A percentile compares a stretch with the other conserved stretches of the same genome.
Conservation (phyloP, 495 filamentous ascomycete species). For the Penicillium desertorum region DNA sequence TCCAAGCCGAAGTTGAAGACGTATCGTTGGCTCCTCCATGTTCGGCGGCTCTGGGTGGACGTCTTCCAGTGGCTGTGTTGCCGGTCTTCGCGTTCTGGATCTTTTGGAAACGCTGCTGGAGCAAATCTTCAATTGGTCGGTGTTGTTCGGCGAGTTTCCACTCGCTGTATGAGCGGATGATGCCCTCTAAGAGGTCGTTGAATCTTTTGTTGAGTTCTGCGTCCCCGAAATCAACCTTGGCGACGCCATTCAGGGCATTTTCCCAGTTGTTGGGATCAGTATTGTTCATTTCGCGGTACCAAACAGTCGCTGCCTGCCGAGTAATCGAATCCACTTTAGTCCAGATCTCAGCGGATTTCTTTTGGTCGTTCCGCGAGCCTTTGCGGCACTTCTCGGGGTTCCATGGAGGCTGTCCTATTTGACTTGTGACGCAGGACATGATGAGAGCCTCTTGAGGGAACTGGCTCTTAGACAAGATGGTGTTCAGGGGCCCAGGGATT, state of each 20-base stretch:
- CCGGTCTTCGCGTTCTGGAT: background rate
- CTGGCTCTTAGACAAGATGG: slow-evolving; percentile 42
- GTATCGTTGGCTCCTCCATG: background rate
- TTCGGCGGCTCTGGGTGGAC: background rate
- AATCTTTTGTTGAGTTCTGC: background rate
- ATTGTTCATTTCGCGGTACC: background rate
- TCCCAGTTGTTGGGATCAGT: background rate
- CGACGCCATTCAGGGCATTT: background rate
- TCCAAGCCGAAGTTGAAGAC: background rate
- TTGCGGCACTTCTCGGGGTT: slow-evolving; percentile 2
- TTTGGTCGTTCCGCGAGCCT: background rate
- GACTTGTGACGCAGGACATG: slow-evolving; percentile 44
- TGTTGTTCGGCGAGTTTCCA: background rate
- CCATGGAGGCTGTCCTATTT: slow-evolving; percentile 14
- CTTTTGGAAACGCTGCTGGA: background rate
- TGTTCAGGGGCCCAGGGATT: slow-evolving; percentile 32
- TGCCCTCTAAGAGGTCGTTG: background rate
- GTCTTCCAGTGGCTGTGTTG: background rate
- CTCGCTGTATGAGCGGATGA: background rate
- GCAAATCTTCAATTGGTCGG: background rate
- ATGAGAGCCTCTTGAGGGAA: slow-evolving; percentile 47
- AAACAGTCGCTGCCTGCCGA: background rate
- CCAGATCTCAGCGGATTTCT: background rate
- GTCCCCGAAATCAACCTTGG: background rate
- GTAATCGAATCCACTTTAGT: background rate